phyloP scores from a whole-genome alignment of 2,329 filamentous ascomycete species.

The Xylariaceae sp. region DNA sequence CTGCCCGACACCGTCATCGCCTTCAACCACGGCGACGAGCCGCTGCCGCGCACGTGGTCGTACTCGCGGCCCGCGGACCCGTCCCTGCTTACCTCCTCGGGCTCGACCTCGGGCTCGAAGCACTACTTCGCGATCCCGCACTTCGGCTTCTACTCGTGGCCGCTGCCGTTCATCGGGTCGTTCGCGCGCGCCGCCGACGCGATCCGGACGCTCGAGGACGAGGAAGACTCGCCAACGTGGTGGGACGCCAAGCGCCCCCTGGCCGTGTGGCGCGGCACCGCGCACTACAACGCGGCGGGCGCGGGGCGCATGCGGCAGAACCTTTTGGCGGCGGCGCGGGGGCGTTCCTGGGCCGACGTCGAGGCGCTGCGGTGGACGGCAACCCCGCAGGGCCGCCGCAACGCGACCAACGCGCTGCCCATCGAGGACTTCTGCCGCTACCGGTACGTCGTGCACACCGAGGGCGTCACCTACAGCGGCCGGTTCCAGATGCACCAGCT shows the following conservation, averaged over 20 bases:
- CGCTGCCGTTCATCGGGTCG: conserved; percentile 52
- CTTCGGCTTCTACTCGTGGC: conserved; percentile 60
- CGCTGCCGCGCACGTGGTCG: conserved; percentile 46
- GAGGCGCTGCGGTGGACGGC: conserved; percentile 43
- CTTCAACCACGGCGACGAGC: conserved; percentile 55
- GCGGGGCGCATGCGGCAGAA: conserved; percentile 46
- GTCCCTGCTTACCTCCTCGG: neutral
- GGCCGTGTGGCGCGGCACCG: conserved; percentile 56
- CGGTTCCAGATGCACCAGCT: conserved; percentile 55
- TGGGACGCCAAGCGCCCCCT: conserved; percentile 43
- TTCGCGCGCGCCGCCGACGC: conserved; percentile 42
- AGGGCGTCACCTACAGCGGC: conserved; percentile 57
- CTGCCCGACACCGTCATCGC: conserved; percentile 56
- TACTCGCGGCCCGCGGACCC: conserved; percentile 51
- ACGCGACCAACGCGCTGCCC: conserved; percentile 47
- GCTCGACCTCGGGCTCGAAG: conserved; percentile 14
- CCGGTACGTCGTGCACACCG: conserved; percentile 55
- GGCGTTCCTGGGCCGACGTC: conserved; percentile 52
- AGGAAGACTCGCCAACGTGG: too few species aligned
- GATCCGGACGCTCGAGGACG: conserved; percentile 43
- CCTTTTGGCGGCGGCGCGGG: conserved; percentile 40
- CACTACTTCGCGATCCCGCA: conserved; percentile 55
- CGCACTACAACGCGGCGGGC: conserved; percentile 51
- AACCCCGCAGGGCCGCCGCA: conserved; percentile 27
- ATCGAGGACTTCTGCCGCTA: conserved; percentile 56